Evolutionary conservation across 768 basidiomycete species (phyloP).

Genomic region (Steccherinum ochraceum): DNA sequence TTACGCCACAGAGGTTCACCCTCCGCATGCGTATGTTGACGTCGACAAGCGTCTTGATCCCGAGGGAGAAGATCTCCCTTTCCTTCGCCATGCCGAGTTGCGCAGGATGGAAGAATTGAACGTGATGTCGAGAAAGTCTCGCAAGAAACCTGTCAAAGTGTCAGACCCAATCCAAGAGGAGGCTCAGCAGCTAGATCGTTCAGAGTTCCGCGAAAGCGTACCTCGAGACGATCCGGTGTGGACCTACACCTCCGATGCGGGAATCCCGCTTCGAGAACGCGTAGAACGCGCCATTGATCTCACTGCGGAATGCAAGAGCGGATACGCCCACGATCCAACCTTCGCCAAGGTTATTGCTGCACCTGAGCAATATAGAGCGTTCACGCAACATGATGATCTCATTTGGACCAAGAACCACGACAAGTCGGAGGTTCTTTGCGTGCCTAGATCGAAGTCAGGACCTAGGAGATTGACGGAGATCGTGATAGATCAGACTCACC

Average conservation of each 20-base stretch:
- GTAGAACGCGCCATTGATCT: not conserved
- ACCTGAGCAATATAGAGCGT: not conserved
- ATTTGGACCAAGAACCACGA: not conserved
- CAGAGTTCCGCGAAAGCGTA: not conserved
- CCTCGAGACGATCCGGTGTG: not conserved
- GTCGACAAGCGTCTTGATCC: not conserved
- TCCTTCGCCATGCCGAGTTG: not conserved
- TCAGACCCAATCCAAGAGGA: not conserved
- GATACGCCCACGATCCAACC: not conserved
- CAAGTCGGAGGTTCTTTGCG: not conserved
- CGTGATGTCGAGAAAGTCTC: not conserved
- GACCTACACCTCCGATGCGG: not conserved
- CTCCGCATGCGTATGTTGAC: not conserved
- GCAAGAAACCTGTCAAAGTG: not conserved
- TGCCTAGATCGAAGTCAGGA: not conserved
- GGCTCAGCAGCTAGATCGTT: not conserved
- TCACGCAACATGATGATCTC: not conserved
- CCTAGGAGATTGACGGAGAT: conserved; percentile 9
- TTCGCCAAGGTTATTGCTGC: not conserved
- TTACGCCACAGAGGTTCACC: not conserved
- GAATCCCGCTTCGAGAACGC: not conserved
- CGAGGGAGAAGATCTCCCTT: not conserved
- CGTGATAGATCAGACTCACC: conserved; percentile 24
- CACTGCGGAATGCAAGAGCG: not conserved
- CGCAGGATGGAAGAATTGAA: not conserved